These are phyloP conservation scores for Amanita pseudoporphyria DNA, from an alignment of 768 basidiomycete species.

Conservation along the genomic window DNA sequence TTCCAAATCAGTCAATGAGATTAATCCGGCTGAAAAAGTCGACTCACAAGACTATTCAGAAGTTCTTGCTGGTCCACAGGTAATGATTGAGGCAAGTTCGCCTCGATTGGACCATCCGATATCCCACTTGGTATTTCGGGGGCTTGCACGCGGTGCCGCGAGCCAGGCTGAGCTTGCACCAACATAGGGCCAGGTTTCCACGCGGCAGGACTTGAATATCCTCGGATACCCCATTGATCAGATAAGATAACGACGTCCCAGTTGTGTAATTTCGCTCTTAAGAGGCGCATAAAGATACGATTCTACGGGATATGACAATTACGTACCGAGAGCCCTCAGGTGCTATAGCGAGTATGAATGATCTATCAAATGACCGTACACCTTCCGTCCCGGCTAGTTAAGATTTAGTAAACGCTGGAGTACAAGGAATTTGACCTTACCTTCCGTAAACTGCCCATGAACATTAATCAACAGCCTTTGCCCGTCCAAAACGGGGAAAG, in stretches of 20 bases:
- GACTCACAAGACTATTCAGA: conserved; percentile 49
- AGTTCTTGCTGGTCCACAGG: conserved; percentile 40
- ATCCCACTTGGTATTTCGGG: conserved; percentile 20
- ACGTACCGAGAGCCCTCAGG: conserved; percentile 77
- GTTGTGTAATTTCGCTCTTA: conserved; percentile 66
- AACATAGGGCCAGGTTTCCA: conserved; percentile 71
- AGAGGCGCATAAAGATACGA: conserved; percentile 9
- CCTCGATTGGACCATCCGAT: conserved; percentile 13
- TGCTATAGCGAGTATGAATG: conserved; percentile 80
- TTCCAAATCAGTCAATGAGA: background rate
- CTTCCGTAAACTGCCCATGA: conserved; percentile 88
- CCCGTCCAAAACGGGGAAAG: conserved; percentile 63
- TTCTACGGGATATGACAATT: background rate
- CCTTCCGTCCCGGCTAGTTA: conserved; percentile 42
- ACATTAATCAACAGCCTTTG: conserved; percentile 63
- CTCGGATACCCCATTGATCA: conserved; percentile 76
- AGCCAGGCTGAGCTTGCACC: conserved; percentile 43
- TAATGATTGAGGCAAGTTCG: conserved; percentile 18
- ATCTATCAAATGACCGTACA: conserved; percentile 86
- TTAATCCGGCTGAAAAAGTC: conserved; percentile 9
- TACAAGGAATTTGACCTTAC: conserved; percentile 34
- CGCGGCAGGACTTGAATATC: conserved; percentile 74
- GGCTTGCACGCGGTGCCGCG: conserved; percentile 13
- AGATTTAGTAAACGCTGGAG: background rate
- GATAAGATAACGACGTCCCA: conserved; percentile 91